A percentile compares a stretch with the other conserved stretches of the same genome.
Conservation (phyloP, 352 stramenopile species). For the Phytophthora multivora region DNA sequence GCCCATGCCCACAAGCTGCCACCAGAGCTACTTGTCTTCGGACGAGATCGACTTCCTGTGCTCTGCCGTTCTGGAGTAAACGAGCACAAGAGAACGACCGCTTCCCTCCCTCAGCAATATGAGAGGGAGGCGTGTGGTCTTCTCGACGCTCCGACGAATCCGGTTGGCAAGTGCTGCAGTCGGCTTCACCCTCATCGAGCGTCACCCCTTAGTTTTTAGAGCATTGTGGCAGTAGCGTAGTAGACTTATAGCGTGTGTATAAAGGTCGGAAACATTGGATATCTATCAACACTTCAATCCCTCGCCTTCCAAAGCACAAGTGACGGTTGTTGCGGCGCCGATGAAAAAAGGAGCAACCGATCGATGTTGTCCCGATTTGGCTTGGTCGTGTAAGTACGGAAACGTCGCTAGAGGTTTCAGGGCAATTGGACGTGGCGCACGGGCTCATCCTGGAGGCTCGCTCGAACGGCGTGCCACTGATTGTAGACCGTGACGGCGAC, state of each 20-base stretch:
- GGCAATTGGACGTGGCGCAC: slow-evolving; percentile 23
- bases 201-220: slow-evolving; percentile 25
- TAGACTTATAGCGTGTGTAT: slow-evolving; percentile 28
- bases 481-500: slow-evolving; percentile 12
- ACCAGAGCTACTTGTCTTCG: slow-evolving; percentile 65
- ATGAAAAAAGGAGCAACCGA: no score
- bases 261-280: slow-evolving; percentile 26
- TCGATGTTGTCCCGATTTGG: slow-evolving; percentile 37
- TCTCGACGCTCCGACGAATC: slow-evolving; percentile 12
- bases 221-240: slow-evolving; percentile 27
- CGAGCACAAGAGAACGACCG: not conserved
- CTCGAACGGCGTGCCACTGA: not conserved
- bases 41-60: slow-evolving; percentile 90
- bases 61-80: slow-evolving; percentile 79
- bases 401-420: slow-evolving; percentile 40
- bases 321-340: no score
- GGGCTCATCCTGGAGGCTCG: not conserved
- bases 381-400: slow-evolving; percentile 12
- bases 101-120: slow-evolving; percentile 13
- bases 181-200: slow-evolving; percentile 28
- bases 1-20: slow-evolving; percentile 25
- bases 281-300: slow-evolving; percentile 19
- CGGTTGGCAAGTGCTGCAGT: slow-evolving; percentile 61
- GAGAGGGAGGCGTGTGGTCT: slow-evolving; percentile 1
- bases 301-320: slow-evolving; percentile 1